Evolutionary conservation across 2,329 filamentous ascomycete species (phyloP).

Genomic region (Rhynchosporium secalis): DNA sequence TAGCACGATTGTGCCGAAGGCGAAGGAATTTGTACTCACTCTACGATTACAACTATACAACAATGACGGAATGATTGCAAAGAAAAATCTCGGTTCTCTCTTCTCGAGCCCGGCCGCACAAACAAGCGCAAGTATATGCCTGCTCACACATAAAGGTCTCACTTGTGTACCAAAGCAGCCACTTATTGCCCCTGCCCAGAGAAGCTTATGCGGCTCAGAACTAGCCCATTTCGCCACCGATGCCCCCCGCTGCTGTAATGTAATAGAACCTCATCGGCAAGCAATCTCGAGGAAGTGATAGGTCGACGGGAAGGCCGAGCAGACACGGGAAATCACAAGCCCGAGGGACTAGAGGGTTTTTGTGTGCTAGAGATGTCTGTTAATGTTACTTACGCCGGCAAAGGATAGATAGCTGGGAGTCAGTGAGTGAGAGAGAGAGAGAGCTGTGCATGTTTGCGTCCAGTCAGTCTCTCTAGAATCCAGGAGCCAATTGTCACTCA

Average conservation of each 20-base stretch:
- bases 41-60: too few relatives aligned
- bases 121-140: too few relatives aligned
- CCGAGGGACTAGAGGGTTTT: neutral
- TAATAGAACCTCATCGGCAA: neutral
- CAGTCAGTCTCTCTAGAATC: neutral
- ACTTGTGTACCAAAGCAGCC: neutral
- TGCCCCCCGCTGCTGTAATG: neutral
- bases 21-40: too few relatives aligned
- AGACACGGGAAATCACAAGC: constrained; percentile 1
- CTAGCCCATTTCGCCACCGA: neutral
- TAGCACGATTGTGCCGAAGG: too few relatives aligned
- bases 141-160: neutral
- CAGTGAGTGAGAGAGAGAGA: too few relatives aligned
- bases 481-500: neutral
- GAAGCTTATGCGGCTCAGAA: neutral
- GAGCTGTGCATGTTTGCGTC: neutral
- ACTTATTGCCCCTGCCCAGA: neutral
- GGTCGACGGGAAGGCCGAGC: neutral
- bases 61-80: too few relatives aligned
- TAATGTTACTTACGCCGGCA: neutral
- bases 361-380: neutral
- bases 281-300: neutral
- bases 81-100: too few relatives aligned
- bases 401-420: too few relatives aligned
- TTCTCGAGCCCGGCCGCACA: too few relatives aligned